Conservation (phyloP, 2,329 filamentous ascomycete genomes). For the Elsinoe fawcettii region DNA sequence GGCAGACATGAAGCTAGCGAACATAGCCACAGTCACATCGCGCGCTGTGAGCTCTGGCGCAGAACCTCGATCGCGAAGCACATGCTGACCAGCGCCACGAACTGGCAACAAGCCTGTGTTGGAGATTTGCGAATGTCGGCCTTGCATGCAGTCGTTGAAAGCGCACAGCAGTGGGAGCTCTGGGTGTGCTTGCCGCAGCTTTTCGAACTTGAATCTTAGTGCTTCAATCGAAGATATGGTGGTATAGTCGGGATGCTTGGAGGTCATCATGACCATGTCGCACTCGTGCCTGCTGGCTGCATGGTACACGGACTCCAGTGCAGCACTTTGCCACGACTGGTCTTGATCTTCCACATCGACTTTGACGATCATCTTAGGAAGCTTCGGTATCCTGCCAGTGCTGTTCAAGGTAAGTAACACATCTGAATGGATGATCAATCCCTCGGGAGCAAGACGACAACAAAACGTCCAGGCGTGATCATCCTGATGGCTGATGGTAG, state of each 20-base stretch:
- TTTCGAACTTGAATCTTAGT: background rate
- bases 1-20: slow-evolving; percentile 58
- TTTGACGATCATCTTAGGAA: slow-evolving; percentile 24
- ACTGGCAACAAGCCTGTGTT: slow-evolving; percentile 59
- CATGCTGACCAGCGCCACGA: background rate
- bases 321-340: slow-evolving; percentile 48
- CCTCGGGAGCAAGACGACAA: slow-evolving; percentile 35
- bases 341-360: background rate
- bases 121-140: slow-evolving; percentile 58
- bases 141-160: slow-evolving; percentile 57
- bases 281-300: slow-evolving; percentile 52
- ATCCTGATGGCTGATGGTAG: slow-evolving; percentile 24
- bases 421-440: slow-evolving; percentile 43
- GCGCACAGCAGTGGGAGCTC: slow-evolving; percentile 41
- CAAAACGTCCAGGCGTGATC: slow-evolving; percentile 45
- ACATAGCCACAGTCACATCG: slow-evolving; percentile 58
- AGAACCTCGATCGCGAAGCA: slow-evolving; percentile 14
- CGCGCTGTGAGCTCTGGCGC: slow-evolving; percentile 49
- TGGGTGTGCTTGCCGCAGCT: background rate
- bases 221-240: background rate
- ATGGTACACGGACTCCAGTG: slow-evolving; percentile 51
- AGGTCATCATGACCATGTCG: slow-evolving; percentile 50
- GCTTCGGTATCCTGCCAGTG: slow-evolving; percentile 27
- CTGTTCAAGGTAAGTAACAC: slow-evolving; percentile 49
- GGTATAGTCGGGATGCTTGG: background rate